Evolutionary conservation across 129 eudicot genomes (phyloP).

Genomic region (Escallonia herrerae): DNA sequence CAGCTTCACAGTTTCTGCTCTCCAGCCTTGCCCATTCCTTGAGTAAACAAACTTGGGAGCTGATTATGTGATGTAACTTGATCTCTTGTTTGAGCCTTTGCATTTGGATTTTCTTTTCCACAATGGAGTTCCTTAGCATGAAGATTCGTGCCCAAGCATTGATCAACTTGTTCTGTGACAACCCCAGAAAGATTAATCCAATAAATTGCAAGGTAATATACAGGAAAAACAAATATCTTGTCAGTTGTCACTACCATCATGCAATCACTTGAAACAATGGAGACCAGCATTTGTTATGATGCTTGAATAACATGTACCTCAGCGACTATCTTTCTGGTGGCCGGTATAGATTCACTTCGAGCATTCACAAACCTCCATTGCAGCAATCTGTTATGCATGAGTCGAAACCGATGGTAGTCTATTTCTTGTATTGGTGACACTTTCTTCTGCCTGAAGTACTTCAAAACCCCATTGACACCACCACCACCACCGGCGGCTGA

Average conservation of each 20-base stretch:
- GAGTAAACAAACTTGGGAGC: slow-evolving; percentile 46
- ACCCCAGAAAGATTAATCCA: no score
- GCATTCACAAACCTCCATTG: slow-evolving; percentile 96
- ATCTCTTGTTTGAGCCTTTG: slow-evolving; percentile 44
- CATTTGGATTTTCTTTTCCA: slow-evolving; percentile 38
- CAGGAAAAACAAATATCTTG: no score
- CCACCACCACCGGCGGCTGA: slow-evolving; percentile 26
- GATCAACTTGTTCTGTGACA: slow-evolving; percentile 47
- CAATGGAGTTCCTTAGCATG: slow-evolving; percentile 35
- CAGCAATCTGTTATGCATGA: slow-evolving; percentile 47
- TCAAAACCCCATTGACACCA: slow-evolving; percentile 54
- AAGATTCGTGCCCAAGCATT: slow-evolving; percentile 55
- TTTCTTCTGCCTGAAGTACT: slow-evolving; percentile 60
- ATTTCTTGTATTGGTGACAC: slow-evolving; percentile 30
- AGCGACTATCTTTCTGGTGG: slow-evolving; percentile 27
- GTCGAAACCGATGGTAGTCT: slow-evolving; percentile 26
- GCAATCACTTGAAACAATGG: no score
- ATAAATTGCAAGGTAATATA: no score
- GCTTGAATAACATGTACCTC: slow-evolving; percentile 30
- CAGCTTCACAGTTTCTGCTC: slow-evolving; percentile 60
- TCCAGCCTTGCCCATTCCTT: slow-evolving; percentile 65
- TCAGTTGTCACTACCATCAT: no score
- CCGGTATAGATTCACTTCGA: slow-evolving; percentile 40
- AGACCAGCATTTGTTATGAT: no score
- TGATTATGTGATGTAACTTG: slow-evolving; percentile 33